phyloP scores from a whole-genome alignment of 148 eudicot species.

The Chenopodium quinoa region DNA sequence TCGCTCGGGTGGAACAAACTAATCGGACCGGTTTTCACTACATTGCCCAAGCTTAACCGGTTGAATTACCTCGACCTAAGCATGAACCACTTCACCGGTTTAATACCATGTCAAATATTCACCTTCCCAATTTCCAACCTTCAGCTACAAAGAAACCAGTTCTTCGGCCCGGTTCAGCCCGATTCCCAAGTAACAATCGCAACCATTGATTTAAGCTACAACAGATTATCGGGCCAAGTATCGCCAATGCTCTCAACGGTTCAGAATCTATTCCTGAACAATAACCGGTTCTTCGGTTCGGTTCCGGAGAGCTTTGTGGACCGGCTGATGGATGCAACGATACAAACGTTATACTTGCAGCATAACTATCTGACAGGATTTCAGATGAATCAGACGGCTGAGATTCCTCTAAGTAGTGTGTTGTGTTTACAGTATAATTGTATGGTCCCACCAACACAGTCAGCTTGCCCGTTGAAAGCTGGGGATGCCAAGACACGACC shows the following conservation, averaged over 20 bases:
- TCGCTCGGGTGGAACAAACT: slow-evolving; percentile 68
- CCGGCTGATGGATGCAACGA: slow-evolving; percentile 50
- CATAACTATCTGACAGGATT: slow-evolving; percentile 83
- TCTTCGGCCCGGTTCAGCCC: slow-evolving; percentile 61
- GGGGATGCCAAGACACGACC: slow-evolving; percentile 77
- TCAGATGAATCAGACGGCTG: slow-evolving; percentile 70
- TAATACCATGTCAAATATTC: slow-evolving; percentile 57
- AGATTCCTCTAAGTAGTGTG: slow-evolving; percentile 60
- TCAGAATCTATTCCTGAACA: slow-evolving; percentile 63
- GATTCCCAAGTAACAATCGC: slow-evolving; percentile 45
- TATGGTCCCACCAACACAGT: slow-evolving; percentile 80
- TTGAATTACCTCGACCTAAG: slow-evolving; percentile 69
- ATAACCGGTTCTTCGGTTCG: slow-evolving; percentile 76
- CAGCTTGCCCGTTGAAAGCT: slow-evolving; percentile 83
- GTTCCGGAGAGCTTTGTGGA: slow-evolving; percentile 64
- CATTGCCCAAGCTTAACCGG: slow-evolving; percentile 34
- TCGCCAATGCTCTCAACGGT: slow-evolving; percentile 75
- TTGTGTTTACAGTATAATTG: slow-evolving; percentile 91
- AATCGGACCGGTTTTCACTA: slow-evolving; percentile 54
- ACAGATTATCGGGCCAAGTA: slow-evolving; percentile 58
- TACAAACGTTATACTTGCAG: slow-evolving; percentile 70
- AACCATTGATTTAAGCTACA: slow-evolving; percentile 78
- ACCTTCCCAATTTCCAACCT: slow-evolving; percentile 56
- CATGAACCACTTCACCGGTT: slow-evolving; percentile 68
- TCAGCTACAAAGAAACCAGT: slow-evolving; percentile 60